Percentiles rank a stretch among this genome's conserved stretches.
Evolutionary conservation across 805 yeast genomes (phyloP).

Genomic region (Lachancea meyersii): DNA sequence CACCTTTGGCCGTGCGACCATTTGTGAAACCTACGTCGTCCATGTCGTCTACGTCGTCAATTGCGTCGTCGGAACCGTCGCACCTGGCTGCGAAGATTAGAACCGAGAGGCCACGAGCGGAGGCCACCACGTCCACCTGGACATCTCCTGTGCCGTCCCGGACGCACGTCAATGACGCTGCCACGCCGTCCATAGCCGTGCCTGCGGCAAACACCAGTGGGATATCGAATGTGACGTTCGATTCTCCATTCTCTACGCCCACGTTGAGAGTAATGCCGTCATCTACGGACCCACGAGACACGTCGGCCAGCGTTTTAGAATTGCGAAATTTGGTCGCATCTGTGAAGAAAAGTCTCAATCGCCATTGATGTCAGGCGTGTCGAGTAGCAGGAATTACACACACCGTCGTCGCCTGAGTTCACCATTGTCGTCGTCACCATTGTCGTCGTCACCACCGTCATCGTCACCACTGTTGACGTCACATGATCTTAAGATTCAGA

Average conservation of each 20-base stretch:
- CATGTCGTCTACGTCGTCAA: slow-evolving; percentile 16
- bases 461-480: too few species aligned
- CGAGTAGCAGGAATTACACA: too few species aligned
- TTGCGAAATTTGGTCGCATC: slow-evolving; percentile 25
- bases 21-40: slow-evolving; percentile 12
- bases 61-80: slow-evolving; percentile 25
- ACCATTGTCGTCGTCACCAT: too few species aligned
- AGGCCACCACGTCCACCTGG: background rate
- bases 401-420: too few species aligned
- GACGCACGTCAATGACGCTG: background rate
- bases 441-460: too few species aligned
- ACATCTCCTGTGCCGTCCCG: slow-evolving; percentile 11
- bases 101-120: slow-evolving; percentile 1
- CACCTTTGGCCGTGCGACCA: slow-evolving; percentile 18
- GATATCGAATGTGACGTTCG: slow-evolving; percentile 9
- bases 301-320: slow-evolving; percentile 11
- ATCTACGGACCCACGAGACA: background rate
- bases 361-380: background rate
- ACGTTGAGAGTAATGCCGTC: background rate
- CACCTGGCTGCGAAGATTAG: slow-evolving; percentile 26
- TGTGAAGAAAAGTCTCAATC: slow-evolving; percentile 23
- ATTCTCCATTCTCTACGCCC: slow-evolving; percentile 8
- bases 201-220: slow-evolving; percentile 8
- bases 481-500: too few species aligned
- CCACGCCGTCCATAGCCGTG: background rate